Conservation (phyloP, 345 rosid species). For the Atalantia buxifolia region DNA sequence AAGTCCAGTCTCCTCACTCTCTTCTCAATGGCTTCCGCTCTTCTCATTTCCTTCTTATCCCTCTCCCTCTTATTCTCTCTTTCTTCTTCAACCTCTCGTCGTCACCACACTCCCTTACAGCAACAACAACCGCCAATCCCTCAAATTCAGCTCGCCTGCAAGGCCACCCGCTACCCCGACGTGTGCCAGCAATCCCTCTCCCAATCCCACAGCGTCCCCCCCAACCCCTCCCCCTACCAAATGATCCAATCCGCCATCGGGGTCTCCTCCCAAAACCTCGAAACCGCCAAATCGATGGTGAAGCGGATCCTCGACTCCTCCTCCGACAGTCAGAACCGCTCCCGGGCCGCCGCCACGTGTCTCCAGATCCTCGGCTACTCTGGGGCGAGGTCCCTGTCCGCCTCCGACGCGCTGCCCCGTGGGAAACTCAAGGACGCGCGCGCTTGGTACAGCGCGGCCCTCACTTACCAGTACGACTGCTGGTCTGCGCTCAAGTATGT, state of each 20-base stretch:
- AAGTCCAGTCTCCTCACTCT: not conserved
- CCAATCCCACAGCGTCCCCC: slow-evolving; percentile 29
- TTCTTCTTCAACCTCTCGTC: not conserved
- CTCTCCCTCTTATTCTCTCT: not conserved
- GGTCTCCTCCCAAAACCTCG: slow-evolving; percentile 52
- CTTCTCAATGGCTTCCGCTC: not conserved
- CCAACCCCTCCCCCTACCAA: slow-evolving; percentile 46
- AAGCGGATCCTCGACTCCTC: slow-evolving; percentile 54
- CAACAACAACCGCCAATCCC: slow-evolving; percentile 7
- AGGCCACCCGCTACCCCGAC: slow-evolving; percentile 61
- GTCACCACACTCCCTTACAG: not conserved
- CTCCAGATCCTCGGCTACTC: slow-evolving; percentile 54
- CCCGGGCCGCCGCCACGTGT: slow-evolving; percentile 60
- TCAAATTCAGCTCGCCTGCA: slow-evolving; percentile 54
- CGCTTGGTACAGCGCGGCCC: slow-evolving; percentile 78
- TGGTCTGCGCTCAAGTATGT: slow-evolving; percentile 69
- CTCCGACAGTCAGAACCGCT: slow-evolving; percentile 49
- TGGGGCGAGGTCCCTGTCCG: slow-evolving; percentile 36
- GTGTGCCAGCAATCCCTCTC: slow-evolving; percentile 41
- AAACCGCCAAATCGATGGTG: slow-evolving; percentile 50
- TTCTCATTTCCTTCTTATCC: not conserved
- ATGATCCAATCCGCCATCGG: slow-evolving; percentile 65
- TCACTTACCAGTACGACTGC: slow-evolving; percentile 71
- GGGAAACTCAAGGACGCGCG: slow-evolving; percentile 66
- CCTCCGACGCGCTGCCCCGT: slow-evolving; percentile 40